Evolutionary conservation across 2,329 filamentous ascomycete species (phyloP), one percentile per base, ranked within the genome.

Genomic region (Aureobasidium zeae): DNA sequence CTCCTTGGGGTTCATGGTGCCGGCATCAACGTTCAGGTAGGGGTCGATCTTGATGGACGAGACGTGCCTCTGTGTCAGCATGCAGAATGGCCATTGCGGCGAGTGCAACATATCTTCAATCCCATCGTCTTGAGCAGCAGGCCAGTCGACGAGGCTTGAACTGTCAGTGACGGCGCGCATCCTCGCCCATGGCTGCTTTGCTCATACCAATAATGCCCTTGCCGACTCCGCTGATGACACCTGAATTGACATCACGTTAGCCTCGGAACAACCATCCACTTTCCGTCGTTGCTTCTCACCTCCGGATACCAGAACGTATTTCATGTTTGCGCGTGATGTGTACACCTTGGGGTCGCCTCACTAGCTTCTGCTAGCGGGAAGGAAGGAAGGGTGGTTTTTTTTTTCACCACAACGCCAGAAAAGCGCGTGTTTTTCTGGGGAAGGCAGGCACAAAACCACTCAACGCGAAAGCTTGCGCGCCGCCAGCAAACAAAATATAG

Each of bases 301-400:
- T 73, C 83, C 83, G 55, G 81, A 84, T 53, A 86, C 81, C 53
- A 86, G 71, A 64, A 87, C 79, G 72, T 86, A 86, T 70, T 86
- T 85, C 82, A 86, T 87, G 58, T 68, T 34, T 77, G 61, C 55
- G 53, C 46, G 26, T 45, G 47, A 49, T 49, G 58, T 53, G 46
- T n/a, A n/a, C 54, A 57, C 55, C 56, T 57, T 60, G 52, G 59
- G 59, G 57, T 58, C 62, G 61, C 62, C 56, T 58, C 51, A 49
- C 56, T 61, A 57, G 57, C 55, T 51, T 46, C 54, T 59, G 61
- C 60, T 59, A 62, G 63, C 64, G 63, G 60, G 55, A 56, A 63
- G 58, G 52, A 64, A 57, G 58, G 58, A 63, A 60, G 52, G 42
- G 32, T 19, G 43, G 33, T 30, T 38, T 31, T 45, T n/a, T n/a